Evolutionary conservation across 129 eudicot species (phyloP).

Genomic region (Flaveria robusta): DNA sequence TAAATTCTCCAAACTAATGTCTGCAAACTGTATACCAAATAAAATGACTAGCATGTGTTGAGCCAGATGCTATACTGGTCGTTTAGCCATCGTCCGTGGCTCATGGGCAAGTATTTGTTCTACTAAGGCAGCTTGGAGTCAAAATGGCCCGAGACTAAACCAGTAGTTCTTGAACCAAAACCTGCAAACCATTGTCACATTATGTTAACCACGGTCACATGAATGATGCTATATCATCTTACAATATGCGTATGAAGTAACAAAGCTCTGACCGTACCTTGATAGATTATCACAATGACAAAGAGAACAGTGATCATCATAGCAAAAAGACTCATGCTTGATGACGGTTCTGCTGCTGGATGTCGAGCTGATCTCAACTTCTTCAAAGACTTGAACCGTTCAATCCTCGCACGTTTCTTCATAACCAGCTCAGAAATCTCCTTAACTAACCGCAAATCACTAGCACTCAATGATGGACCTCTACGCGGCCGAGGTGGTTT

Average conservation of each 20-base stretch:
- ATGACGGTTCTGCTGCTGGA: conserved; percentile 28
- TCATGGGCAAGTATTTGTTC: not conserved
- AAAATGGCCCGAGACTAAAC: not conserved
- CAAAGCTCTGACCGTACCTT: conserved; percentile 48
- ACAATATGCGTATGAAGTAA: not conserved
- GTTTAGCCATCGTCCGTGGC: not conserved
- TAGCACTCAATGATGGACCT: conserved; percentile 56
- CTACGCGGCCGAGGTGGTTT: conserved; percentile 83
- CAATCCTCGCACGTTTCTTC: conserved; percentile 62
- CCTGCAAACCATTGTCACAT: conserved; percentile 26
- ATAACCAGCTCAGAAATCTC: conserved; percentile 67
- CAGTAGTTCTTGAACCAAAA: conserved; percentile 22
- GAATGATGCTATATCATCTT: not conserved
- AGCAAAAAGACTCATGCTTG: conserved; percentile 44
- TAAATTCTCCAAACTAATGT: conserved; percentile 6
- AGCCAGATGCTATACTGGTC: not conserved
- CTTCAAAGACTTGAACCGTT: conserved; percentile 57
- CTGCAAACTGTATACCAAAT: not conserved
- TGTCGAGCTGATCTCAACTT: conserved; percentile 45
- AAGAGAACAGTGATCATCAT: conserved; percentile 58
- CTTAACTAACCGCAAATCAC: conserved; percentile 56
- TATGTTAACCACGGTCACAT: conserved; percentile 1
- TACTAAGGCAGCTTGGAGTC: not conserved
- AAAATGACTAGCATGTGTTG: not conserved
- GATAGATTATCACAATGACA: conserved; percentile 51